A percentile compares a stretch with the other conserved stretches of the same genome.
Conservation (phyloP, 176 grass and related monocot genomes). For the Oropetium thomaeum region DNA sequence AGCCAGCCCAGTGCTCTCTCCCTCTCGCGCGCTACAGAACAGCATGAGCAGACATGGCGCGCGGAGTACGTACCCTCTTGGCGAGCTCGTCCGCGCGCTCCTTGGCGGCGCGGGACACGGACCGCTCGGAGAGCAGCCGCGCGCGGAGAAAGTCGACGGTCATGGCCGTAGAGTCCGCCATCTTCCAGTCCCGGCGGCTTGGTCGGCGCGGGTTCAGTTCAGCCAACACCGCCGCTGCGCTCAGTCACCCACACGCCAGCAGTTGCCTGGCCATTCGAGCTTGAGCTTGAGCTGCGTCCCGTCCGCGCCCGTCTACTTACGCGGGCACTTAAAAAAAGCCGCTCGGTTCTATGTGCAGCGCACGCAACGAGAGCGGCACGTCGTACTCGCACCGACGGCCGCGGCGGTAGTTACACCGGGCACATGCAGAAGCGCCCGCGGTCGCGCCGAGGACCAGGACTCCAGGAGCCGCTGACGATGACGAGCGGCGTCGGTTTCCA, state of each 20-base stretch:
- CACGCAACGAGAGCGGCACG: constrained; percentile 5
- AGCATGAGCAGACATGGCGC: not conserved
- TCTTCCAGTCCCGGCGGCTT: not conserved
- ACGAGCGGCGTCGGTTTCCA: constrained; percentile 13
- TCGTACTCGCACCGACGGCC: constrained; percentile 1
- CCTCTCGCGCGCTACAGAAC: too few species aligned
- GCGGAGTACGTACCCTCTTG: constrained; percentile 44
- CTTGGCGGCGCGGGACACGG: constrained; percentile 77
- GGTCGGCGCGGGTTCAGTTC: not conserved
- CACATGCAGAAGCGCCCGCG: not conserved
- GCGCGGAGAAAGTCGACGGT: constrained; percentile 95
- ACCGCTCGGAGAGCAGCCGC: constrained; percentile 90
- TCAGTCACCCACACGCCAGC: not conserved
- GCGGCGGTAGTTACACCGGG: constrained; percentile 9
- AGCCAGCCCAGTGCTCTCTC: not conserved
- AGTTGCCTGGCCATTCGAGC: not conserved
- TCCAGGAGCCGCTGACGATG: not conserved
- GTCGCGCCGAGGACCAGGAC: constrained; percentile 9
- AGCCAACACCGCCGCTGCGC: not conserved
- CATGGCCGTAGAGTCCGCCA: constrained; percentile 78
- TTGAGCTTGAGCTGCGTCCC: not conserved
- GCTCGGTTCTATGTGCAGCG: constrained; percentile 19
- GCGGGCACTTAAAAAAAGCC: constrained; percentile 4
- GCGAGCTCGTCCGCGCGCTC: constrained; percentile 80
- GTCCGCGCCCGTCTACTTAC: not conserved